These are phyloP conservation scores for Bipolaris sorokiniana DNA, from an alignment of 2,329 filamentous ascomycete species.

Conservation along the genomic window DNA sequence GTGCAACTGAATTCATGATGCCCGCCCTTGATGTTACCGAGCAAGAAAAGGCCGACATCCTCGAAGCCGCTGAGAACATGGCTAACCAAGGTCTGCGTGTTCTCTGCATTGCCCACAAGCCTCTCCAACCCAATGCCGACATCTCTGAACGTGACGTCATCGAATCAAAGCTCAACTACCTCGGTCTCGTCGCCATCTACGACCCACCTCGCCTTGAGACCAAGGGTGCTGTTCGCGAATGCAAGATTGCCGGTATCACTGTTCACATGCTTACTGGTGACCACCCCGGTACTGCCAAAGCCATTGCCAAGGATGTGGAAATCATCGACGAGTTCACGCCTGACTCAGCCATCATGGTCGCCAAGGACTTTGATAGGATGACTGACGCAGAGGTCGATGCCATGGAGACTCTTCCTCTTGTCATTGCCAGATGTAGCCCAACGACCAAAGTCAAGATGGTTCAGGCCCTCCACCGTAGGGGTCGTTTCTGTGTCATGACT, in stretches of 20 bases:
- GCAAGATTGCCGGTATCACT: constrained; percentile 55
- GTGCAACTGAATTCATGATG: constrained; percentile 48
- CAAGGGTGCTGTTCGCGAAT: constrained; percentile 59
- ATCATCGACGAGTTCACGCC: constrained; percentile 45
- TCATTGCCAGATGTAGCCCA: constrained; percentile 55
- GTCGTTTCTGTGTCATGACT: constrained; percentile 53
- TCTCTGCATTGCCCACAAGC: constrained; percentile 48
- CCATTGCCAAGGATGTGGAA: constrained; percentile 56
- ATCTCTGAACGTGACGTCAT: constrained; percentile 62
- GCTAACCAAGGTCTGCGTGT: constrained; percentile 49
- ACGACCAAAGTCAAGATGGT: constrained; percentile 58
- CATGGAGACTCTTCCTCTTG: constrained; percentile 51
- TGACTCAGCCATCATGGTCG: constrained; percentile 49
- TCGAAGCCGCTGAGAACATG: constrained; percentile 37
- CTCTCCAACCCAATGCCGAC: constrained; percentile 33
- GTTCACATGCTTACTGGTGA: constrained; percentile 59
- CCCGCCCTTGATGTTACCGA: constrained; percentile 41
- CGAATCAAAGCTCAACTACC: constrained; percentile 72
- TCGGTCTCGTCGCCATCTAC: constrained; percentile 85
- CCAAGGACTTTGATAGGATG: constrained; percentile 54
- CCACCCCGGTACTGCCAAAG: constrained; percentile 54
- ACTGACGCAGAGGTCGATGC: constrained; percentile 52
- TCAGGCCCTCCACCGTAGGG: constrained; percentile 48
- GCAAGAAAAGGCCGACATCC: constrained; percentile 28
- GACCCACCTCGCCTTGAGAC: constrained; percentile 86